Evolutionary conservation across 352 stramenopile genomes (phyloP), one percentile per base, ranked within the genome.

Genomic region (Phytophthora kernoviae): DNA sequence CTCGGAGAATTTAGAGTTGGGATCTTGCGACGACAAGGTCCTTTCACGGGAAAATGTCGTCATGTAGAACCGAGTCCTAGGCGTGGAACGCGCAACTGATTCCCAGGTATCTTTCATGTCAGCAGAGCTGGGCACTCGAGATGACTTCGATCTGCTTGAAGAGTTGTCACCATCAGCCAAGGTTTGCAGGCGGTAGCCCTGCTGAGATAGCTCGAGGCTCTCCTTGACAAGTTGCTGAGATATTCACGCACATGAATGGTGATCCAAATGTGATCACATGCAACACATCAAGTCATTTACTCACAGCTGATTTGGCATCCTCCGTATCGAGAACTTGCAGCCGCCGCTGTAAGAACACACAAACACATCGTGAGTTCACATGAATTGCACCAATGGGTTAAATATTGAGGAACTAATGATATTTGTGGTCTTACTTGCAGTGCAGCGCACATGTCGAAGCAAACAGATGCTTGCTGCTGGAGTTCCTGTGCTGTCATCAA

Each of bases 111-210:
- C 42, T 32, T 26, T 41, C 11, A 47, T 30, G 33, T 64, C 42
- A 11, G 39, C 33, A 20, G 51, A 67, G 22, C 58, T 73, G 21
- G 54, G 50, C 12, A 74, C 27, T 33, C 45, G 51, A 34, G 60
- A 64, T 15, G 54, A 66, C 14, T 41, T 55, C 17, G 50, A 65
- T 21, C 43, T 44, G n/a, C 53, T 61, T 20, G 54, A 46, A 12
- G 42, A 51, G 11, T 43, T 18, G 18, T 48, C 41, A 15, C 11
- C 40, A 51, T 86, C 76, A 27, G 58, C 69, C 14, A 87, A 46
- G 12, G 68, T 61, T 65, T 84, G 70, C 8, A 87, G 30, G 24
- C 75, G 73, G 22, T 87, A 84, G 7, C 67, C 79, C 57, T 87
- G 64, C 52, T 89, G 79, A 4, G 77, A 83, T 11, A 81, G 40